Evolutionary conservation across 2,329 filamentous ascomycete species (phyloP), one percentile per base, ranked within the genome.

Genomic region (Sporothrix globosa): DNA sequence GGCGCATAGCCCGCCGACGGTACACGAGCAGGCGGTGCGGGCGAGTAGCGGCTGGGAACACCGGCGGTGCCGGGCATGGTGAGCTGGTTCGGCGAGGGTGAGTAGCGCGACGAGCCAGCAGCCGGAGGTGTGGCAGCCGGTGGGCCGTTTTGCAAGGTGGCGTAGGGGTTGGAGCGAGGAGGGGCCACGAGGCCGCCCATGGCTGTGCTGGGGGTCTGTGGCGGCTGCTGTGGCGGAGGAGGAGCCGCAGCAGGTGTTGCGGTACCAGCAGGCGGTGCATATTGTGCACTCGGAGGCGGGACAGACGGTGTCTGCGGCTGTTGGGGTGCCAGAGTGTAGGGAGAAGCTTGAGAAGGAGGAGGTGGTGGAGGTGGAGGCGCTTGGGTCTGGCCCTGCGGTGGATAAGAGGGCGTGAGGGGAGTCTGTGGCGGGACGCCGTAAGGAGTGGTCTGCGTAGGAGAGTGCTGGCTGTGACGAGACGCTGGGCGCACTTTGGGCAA

Each of bases 401-500:
- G 52, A 41, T 14, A 44, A 44, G 17, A 30, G 11, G 9, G 61
- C 11, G 46, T 50, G 30, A 9, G 52, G 34, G 52, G 60, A 4
- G 65, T 67, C 19, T 19, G 69, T 2, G 67, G 70, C n/a, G 67
- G 58, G 70, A 66, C 54, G 76, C 71, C 52, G 56, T 79, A 78
- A 0, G 79, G 77, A 30, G 74, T 79, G 63, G 78, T 76, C 50
- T 79, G 82, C 30, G 78, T 77, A 19, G 85, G 83, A 9, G 84
- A 85, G 5, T 80, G 77, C 53, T 78, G 80, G 74, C 83, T 84
- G 39, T 86, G 85, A 69, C 88, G 84, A 1, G 87, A 86, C 30
- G 84, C 83, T 21, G 88, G 86, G 34, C 90, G 86, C n/a, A 88
- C 85, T 76, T 85, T 90, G 4, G 86, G 80, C 1, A 85, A 79